These are phyloP conservation scores for Passalora sequoiae DNA, from an alignment of 2,329 filamentous ascomycete species.

Conservation along the genomic window DNA sequence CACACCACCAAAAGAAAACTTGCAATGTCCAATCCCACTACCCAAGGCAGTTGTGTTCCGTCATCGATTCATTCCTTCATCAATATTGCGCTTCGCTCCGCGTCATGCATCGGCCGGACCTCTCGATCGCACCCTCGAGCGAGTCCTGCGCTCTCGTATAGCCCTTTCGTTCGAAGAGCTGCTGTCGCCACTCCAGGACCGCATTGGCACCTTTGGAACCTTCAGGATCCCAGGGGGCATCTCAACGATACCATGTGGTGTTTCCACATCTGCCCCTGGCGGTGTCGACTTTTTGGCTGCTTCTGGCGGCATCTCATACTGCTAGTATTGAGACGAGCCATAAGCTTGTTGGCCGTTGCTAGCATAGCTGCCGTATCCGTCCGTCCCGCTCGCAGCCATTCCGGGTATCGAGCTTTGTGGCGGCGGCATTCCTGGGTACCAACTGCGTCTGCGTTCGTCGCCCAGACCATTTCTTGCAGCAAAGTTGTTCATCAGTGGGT, in stretches of 20 bases:
- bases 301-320: background rate
- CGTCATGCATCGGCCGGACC: background rate
- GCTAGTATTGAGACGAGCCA: conserved; percentile 18
- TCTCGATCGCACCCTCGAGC: conserved; percentile 5
- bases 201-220: conserved; percentile 1
- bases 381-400: conserved; percentile 17
- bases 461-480: background rate
- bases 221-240: background rate
- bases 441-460: conserved; percentile 23
- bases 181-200: conserved; percentile 4
- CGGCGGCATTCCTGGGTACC: conserved; percentile 17
- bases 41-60: background rate
- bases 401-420: background rate
- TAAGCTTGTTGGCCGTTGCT: conserved; percentile 12
- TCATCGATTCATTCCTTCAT: background rate
- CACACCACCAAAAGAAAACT: conserved; percentile 1
- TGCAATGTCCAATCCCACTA: background rate
- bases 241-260: background rate
- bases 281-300: background rate
- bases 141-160: conserved; percentile 5
- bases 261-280: background rate
- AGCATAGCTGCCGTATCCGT: conserved; percentile 23
- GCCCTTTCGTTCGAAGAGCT: conserved; percentile 7
- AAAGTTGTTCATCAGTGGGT: conserved; percentile 9
- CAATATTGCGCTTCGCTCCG: background rate